These are phyloP conservation scores for Pogostemon cablin DNA, from an alignment of 257 asterid genomes.

Conservation along the genomic window DNA sequence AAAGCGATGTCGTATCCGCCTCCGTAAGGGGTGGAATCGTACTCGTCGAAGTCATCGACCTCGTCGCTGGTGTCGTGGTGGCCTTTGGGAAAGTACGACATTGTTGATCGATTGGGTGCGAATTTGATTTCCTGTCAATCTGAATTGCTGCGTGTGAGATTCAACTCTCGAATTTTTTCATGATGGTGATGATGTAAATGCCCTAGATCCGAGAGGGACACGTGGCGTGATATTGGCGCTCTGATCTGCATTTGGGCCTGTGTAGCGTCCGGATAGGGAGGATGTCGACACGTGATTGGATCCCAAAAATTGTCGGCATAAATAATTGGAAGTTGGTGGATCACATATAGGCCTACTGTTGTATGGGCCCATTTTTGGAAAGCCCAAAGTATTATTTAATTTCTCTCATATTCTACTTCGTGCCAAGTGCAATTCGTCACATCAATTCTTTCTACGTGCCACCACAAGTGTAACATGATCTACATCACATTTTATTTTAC, in stretches of 20 bases:
- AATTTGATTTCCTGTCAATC: conserved; percentile 3
- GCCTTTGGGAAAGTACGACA: conserved; percentile 83
- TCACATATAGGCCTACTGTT: no score
- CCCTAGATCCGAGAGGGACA: conserved; percentile 15
- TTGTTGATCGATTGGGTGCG: conserved; percentile 29
- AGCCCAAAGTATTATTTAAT: no score
- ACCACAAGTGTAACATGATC: no score
- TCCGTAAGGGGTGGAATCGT: conserved; percentile 83
- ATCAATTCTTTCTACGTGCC: no score
- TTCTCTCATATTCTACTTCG: no score
- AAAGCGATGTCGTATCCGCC: conserved; percentile 80
- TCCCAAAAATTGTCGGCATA: no score
- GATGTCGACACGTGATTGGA: background rate
- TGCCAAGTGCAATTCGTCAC: no score
- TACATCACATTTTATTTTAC: no score
- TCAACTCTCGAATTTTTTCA: background rate
- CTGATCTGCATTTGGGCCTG: background rate
- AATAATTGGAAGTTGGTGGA: no score
- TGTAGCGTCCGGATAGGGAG: background rate
- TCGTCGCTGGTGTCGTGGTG: conserved; percentile 56
- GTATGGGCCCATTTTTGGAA: no score
- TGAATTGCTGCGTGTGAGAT: background rate
- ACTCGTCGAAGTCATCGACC: conserved; percentile 78
- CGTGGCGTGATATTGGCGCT: background rate
- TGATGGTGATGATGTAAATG: background rate